Base-by-base conservation (phyloP, 129 eudicot species). In the Mikania micrantha region DNA sequence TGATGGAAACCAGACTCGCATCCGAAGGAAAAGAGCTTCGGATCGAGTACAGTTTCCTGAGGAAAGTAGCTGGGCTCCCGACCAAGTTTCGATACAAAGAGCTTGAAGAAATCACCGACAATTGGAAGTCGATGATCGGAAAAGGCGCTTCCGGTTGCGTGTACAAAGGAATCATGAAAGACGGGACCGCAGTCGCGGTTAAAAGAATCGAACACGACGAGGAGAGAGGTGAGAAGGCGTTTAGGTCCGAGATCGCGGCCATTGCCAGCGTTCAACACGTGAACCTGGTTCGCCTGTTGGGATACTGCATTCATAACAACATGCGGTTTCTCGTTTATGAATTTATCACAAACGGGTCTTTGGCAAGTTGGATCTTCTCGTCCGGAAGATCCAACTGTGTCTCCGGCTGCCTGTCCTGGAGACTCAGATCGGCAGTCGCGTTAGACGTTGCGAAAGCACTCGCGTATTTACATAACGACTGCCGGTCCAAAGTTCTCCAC, bases 51-150 rank as follows among this genome's bases (percentile, higher is more conserved):
- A 91, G 97, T 45, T 91, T 91, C 32, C 83, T 91, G 1, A 68
- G 97, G 28, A 91, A 91, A 78, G 80, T 92, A 3, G 95, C 96
- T 4, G 96, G 98, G 1, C 81, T 92, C 49, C 98, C 98, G 3
- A 88, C 87, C 0, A 88, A 80, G 25, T 92, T 81, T 72, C 81
- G 87, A 13, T 69, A 47, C 66, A 78, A 76, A 19, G 98, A 92
- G 59, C 85, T 92, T 1, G 96, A 88, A 52, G 83, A 72, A 19
- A 85, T 90, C 0, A 92, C 96, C 0, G 95, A 81, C 31, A 79
- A 77, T 1, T 92, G 90, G 79, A 66, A 82, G 7, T 69, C 80
- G 0, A 0, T 88, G 7, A 29, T 92, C 5, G 98, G 98, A 15
- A 84, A 84, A 10, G 98, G 98, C 2, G 86, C 83, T 2, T 92